Percentiles rank a stretch among this genome's conserved stretches.
phyloP scores from a whole-genome alignment of 2,329 filamentous ascomycete species.

The Botryotinia globosa region DNA sequence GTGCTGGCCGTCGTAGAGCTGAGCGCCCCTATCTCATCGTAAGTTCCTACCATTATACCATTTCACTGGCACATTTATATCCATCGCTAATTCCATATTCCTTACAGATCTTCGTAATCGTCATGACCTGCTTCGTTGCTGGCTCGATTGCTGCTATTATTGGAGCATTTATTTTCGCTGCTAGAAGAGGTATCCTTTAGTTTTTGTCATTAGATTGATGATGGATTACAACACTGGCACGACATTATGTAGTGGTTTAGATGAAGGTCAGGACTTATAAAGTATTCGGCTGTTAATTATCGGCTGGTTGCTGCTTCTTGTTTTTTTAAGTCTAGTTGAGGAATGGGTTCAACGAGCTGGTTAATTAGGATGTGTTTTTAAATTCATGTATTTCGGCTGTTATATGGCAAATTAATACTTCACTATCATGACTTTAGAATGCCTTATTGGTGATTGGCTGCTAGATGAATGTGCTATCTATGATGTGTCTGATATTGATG shows the following conservation, averaged over 20 bases:
- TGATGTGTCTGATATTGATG: neutral
- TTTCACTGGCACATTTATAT: fast-evolving
- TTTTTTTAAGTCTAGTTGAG: neutral
- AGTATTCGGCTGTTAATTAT: neutral
- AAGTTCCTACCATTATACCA: neutral
- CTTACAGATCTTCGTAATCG: neutral
- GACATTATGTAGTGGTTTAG: neutral
- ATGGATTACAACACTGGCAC: neutral
- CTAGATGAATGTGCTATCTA: neutral
- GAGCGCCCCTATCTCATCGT: neutral
- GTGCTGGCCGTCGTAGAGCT: neutral
- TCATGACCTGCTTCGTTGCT: neutral
- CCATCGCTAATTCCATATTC: neutral
- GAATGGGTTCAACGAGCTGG: neutral
- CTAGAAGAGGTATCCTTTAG: neutral
- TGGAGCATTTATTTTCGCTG: neutral
- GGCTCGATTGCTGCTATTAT: neutral
- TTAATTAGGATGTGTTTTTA: neutral
- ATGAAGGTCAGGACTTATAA: neutral
- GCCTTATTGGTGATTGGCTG: neutral
- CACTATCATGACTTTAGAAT: neutral
- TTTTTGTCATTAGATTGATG: neutral
- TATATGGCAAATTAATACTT: neutral
- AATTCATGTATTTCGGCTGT: neutral
- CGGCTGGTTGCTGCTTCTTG: neutral